Percentiles rank a stretch among this genome's conserved stretches.
Evolutionary conservation across 345 rosid species (phyloP).

Genomic region (Arabidopsis arenosa): DNA sequence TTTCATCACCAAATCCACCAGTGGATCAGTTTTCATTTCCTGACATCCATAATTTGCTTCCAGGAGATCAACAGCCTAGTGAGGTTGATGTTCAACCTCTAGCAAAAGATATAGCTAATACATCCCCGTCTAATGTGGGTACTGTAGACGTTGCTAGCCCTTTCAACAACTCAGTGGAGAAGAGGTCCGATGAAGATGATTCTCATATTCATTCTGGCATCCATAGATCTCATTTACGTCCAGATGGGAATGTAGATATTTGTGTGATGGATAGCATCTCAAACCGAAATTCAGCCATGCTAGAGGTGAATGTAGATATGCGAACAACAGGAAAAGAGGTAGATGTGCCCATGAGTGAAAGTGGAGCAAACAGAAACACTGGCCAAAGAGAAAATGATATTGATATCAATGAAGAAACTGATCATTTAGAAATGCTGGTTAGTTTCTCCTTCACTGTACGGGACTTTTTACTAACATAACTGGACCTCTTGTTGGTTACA

Average conservation of each 20-base stretch:
- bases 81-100: conserved; percentile 38
- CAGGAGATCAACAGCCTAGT: conserved; percentile 44
- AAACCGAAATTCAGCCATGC: conserved; percentile 32
- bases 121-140: conserved; percentile 39
- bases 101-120: conserved; percentile 40
- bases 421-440: conserved; percentile 48
- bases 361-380: conserved; percentile 39
- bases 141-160: conserved; percentile 41
- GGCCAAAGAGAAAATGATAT: conserved; percentile 41
- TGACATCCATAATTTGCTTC: conserved; percentile 46
- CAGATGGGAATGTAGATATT: conserved; percentile 33
- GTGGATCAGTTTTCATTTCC: conserved; percentile 61
- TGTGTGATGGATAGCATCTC: conserved; percentile 30
- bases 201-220: conserved; percentile 40
- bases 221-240: conserved; percentile 40
- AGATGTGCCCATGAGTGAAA: conserved; percentile 33
- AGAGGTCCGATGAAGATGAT: conserved; percentile 36
- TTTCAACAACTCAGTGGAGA: conserved; percentile 41
- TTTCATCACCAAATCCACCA: conserved; percentile 55
- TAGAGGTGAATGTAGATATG: conserved; percentile 20
- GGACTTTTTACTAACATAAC: conserved; percentile 19
- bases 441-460: conserved; percentile 40
- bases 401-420: conserved; percentile 42
- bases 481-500: conserved; percentile 28
- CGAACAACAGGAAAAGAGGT: conserved; percentile 36